Evolutionary conservation across 208 protist species (phyloP).

Genomic region (Wallacemonas sp.): DNA sequence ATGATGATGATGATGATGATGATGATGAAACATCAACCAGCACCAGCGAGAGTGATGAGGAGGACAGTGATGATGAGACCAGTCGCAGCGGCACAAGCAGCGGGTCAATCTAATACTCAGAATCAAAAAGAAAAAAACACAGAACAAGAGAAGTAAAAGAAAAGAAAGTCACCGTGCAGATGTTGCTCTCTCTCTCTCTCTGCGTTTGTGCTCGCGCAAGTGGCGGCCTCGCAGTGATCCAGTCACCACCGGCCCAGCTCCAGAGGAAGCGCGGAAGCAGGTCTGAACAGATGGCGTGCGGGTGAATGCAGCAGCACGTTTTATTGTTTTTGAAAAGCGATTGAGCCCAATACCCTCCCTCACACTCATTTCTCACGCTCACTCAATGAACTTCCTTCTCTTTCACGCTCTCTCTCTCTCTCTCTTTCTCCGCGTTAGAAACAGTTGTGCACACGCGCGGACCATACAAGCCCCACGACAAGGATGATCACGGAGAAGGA

Average conservation of each 20-base stretch:
- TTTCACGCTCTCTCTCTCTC: not conserved
- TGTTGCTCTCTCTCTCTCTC: not conserved
- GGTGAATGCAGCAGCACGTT: too few relatives aligned
- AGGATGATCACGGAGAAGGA: conserved; percentile 32
- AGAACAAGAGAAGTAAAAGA: conserved; percentile 4
- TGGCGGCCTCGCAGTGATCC: too few relatives aligned
- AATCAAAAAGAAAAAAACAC: conserved; percentile 2
- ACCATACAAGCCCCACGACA: too few relatives aligned
- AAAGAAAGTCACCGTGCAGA: not conserved
- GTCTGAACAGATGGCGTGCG: too few relatives aligned
- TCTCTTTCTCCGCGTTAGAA: not conserved
- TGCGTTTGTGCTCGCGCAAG: too few relatives aligned
- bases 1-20: not conserved
- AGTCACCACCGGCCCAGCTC: too few relatives aligned
- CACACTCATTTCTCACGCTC: not conserved
- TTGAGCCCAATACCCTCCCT: too few relatives aligned
- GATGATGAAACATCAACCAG: not conserved
- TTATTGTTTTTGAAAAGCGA: too few relatives aligned
- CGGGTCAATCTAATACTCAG: not conserved
- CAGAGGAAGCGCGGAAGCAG: too few relatives aligned
- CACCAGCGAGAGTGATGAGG: not conserved
- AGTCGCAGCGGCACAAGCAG: too few relatives aligned
- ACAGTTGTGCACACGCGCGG: too few relatives aligned
- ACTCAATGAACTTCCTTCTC: not conserved
- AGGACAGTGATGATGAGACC: not conserved